Base-by-base conservation (phyloP, 495 filamentous ascomycete species). In the Hypoxylon intermedium region DNA sequence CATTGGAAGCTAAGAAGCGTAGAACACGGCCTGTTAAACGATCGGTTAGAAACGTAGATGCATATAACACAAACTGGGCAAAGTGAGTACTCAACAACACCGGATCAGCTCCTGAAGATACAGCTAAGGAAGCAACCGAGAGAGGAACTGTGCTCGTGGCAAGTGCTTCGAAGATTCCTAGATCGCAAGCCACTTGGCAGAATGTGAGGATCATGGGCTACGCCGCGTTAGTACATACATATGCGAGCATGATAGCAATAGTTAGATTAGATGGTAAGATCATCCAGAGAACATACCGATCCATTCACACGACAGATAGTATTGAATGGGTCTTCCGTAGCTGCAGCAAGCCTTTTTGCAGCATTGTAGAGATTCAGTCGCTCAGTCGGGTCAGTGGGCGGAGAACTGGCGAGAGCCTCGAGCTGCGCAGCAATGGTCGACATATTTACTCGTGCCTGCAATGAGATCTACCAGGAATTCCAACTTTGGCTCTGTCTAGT, bases 1-100 rank as follows among this genome's bases (percentile, higher is more conserved):
- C 50, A 33, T 67, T 67, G 5, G 78, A 73, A 2, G 74, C 74
- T n/a, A 81, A 57, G 61, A 77, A 79, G 7, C 80, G 74, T 15
- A 81, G 56, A 47, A 83, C 26, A 28, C 81, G 75, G 31, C 73
- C 77, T 79, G 40, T 13, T 9, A 13, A 49, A 49, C 5, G 2
- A 28, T 6, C 5, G 3, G 31, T 62, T 45, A 49, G 49, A 28
- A 3, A 19, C 20, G 21, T 19, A 11, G 31, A n/a, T 9, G 26
- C 55, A 20, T 60, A 12, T 1, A n/a, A 26, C 24, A 4, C 7
- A 26, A 26, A 26, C n/a, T n/a, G n/a, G 24, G 24, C 58, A 43
- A 26, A 44, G 23, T 36, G 2, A 46, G 57, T 38, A 74, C 72
- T 69, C 7, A 79, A 43, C 1, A 76, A 54, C 6, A 53, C 36